Conservation (phyloP, 2,329 filamentous ascomycete genomes). For the Alternaria brassicicola region DNA sequence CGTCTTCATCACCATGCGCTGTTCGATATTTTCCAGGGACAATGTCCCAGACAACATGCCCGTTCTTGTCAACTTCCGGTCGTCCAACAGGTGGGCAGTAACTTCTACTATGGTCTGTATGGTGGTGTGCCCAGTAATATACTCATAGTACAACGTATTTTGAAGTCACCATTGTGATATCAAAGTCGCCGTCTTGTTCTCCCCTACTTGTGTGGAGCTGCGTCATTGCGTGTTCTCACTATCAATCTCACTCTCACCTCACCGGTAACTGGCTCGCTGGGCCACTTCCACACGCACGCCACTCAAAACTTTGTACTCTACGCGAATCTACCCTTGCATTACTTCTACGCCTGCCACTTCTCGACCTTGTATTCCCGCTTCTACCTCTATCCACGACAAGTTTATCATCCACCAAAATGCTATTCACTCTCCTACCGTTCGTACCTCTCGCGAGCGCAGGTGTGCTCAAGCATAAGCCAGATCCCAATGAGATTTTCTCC, state of each 20-base stretch:
- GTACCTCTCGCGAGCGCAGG: background rate
- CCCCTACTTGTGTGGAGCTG: background rate
- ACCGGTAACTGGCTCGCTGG: background rate
- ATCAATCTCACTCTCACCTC: background rate
- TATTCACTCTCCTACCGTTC: background rate
- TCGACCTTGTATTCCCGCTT: background rate
- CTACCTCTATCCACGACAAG: background rate
- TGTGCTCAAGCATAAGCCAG: background rate
- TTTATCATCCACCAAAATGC: background rate
- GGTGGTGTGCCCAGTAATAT: background rate
- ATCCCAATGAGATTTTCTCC: background rate
- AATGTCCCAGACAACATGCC: background rate
- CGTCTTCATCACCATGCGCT: background rate
- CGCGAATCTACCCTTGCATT: background rate
- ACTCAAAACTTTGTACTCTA: accelerated
- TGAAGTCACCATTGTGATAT: background rate
- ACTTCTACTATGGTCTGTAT: background rate
- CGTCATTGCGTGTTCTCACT: background rate
- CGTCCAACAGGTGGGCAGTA: background rate
- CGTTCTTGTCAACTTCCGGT: background rate
- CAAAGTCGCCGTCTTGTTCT: background rate
- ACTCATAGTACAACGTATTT: background rate
- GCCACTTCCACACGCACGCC: background rate
- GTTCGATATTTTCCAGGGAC: background rate
- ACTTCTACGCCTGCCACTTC: background rate